Conservation (phyloP, 768 basidiomycete species). For the Fomitopsis serialis region DNA sequence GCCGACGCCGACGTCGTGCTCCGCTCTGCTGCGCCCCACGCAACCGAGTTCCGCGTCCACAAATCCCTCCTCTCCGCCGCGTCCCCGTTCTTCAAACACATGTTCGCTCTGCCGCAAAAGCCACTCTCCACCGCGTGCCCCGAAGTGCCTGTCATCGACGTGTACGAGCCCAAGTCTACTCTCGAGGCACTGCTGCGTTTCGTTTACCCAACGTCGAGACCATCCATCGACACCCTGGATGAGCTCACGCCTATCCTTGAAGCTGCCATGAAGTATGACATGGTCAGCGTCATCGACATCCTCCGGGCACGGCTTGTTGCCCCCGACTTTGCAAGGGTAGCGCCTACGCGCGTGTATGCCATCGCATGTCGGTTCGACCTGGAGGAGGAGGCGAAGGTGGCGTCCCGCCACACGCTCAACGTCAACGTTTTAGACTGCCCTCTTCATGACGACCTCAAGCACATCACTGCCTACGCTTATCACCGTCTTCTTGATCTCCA, state of each 20-base stretch:
- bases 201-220: constrained; percentile 58
- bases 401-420: constrained; percentile 53
- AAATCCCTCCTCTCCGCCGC: constrained; percentile 55
- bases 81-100: constrained; percentile 63
- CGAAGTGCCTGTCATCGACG: constrained; percentile 41
- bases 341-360: constrained; percentile 62
- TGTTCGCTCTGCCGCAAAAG: constrained; percentile 63
- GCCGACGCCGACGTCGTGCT: constrained; percentile 51
- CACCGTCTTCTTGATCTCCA: constrained; percentile 61
- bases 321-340: constrained; percentile 38
- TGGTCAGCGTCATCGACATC: constrained; percentile 36
- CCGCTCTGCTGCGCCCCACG: constrained; percentile 31
- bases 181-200: constrained; percentile 51
- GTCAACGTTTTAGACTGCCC: constrained; percentile 51
- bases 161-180: constrained; percentile 43
- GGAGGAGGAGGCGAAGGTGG: constrained; percentile 55
- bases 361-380: constrained; percentile 63
- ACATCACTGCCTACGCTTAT: constrained; percentile 66
- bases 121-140: constrained; percentile 6
- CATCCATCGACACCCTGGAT: constrained; percentile 45
- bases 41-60: constrained; percentile 55
- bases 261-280: constrained; percentile 63
- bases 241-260: constrained; percentile 45
- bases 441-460: constrained; percentile 54
- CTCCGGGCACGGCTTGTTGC: constrained; percentile 52